phyloP scores from a whole-genome alignment of 257 asterid genomes.

The Striga asiatica region DNA sequence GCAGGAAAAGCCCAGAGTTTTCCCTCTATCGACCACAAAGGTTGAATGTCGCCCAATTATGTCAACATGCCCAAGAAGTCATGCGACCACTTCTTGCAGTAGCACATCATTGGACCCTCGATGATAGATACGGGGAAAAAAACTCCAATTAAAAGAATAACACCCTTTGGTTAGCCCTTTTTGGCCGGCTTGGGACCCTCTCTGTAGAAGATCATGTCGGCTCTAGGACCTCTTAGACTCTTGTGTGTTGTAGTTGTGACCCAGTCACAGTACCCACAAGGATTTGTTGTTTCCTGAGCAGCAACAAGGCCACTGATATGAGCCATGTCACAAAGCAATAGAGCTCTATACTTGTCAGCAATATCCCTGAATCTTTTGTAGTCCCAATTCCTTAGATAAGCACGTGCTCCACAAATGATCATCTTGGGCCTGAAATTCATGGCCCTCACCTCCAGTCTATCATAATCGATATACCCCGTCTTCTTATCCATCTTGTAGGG shows the following conservation, averaged over 20 bases:
- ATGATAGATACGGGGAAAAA: too few relatives aligned
- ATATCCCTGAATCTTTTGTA: constrained; percentile 41
- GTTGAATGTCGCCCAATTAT: too few relatives aligned
- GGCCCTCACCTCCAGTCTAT: constrained; percentile 56
- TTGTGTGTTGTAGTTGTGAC: constrained; percentile 97
- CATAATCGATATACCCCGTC: constrained; percentile 82
- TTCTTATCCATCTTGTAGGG: constrained; percentile 73
- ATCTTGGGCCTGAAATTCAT: constrained; percentile 75
- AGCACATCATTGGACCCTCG: too few relatives aligned
- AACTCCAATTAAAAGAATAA: too few relatives aligned
- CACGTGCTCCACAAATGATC: constrained; percentile 91
- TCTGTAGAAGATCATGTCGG: constrained; percentile 83
- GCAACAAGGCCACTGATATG: constrained; percentile 96
- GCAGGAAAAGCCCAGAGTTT: too few relatives aligned
- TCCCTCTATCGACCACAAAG: too few relatives aligned
- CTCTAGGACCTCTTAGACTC: constrained; percentile 86
- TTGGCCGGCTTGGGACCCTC: constrained; percentile 70
- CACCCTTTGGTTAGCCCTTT: constrained; percentile 78
- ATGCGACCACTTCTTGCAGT: too few relatives aligned
- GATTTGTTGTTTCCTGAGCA: constrained; percentile 95
- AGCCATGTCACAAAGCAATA: too few relatives aligned
- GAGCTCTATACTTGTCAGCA: constrained; percentile 60
- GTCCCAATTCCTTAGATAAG: constrained; percentile 66
- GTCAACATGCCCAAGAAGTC: too few relatives aligned
- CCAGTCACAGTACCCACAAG: constrained; percentile 73